These are phyloP conservation scores for Myriosclerotinia scirpicola DNA, from an alignment of 2,329 filamentous ascomycete genomes.

Conservation along the genomic window DNA sequence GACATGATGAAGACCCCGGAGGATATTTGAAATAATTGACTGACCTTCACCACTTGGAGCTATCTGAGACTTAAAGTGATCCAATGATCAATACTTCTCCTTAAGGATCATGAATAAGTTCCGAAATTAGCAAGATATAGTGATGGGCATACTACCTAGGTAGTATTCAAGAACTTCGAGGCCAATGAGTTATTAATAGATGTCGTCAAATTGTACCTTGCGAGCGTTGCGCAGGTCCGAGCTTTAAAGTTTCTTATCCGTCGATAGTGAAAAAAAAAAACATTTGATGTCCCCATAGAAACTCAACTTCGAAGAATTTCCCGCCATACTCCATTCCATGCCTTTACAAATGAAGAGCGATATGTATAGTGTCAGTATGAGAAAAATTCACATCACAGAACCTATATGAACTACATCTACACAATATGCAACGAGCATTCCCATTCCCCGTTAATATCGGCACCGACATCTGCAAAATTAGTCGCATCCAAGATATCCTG, in stretches of 20 bases:
- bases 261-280: not conserved
- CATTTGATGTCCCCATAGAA: not conserved
- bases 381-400: conserved; percentile 5
- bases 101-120: too few species aligned
- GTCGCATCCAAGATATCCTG: conserved; percentile 52
- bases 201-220: not conserved
- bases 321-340: not conserved
- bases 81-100: not conserved
- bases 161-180: not conserved
- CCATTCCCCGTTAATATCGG: conserved; percentile 69
- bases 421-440: conserved; percentile 48
- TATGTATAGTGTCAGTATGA: conserved; percentile 1
- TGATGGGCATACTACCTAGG: not conserved
- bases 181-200: not conserved
- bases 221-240: not conserved
- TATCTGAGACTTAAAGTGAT: not conserved
- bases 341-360: not conserved
- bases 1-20: not conserved
- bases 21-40: not conserved
- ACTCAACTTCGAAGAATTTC: not conserved
- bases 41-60: not conserved
- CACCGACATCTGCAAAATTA: conserved; percentile 73
- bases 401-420: conserved; percentile 13
- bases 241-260: not conserved
- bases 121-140: too few species aligned